These are phyloP conservation scores for Phyllosticta citrichinensis DNA, from an alignment of 2,329 filamentous ascomycete species.

Conservation along the genomic window DNA sequence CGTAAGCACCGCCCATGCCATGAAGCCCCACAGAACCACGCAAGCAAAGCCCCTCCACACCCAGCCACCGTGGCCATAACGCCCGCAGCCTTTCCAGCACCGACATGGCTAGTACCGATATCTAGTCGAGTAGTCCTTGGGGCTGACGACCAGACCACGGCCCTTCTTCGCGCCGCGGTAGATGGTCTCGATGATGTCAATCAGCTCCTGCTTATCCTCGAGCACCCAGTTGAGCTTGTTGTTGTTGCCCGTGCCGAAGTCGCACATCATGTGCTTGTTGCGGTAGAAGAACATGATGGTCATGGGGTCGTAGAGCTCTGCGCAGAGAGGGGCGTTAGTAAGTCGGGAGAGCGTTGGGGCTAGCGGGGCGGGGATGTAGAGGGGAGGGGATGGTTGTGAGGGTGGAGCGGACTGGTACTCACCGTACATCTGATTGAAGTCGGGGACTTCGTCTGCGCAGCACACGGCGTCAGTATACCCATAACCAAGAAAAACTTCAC, in stretches of 20 bases:
- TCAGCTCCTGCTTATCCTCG: conserved; percentile 96
- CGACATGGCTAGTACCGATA: conserved; percentile 48
- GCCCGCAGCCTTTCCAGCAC: background rate
- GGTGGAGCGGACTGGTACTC: conserved; percentile 42
- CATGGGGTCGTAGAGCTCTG: conserved; percentile 71
- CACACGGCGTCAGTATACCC: too few relatives aligned
- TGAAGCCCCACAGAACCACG: background rate
- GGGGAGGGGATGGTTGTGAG: conserved; percentile 46
- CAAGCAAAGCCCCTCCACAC: background rate
- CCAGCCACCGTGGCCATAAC: background rate
- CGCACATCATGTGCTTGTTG: conserved; percentile 98
- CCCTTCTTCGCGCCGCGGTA: conserved; percentile 99
- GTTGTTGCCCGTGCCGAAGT: conserved; percentile 97
- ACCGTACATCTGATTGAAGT: conserved; percentile 27
- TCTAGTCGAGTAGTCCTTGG: conserved; percentile 69
- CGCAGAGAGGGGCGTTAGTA: conserved; percentile 50
- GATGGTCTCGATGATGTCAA: conserved; percentile 96
- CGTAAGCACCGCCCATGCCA: background rate
- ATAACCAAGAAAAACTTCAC: too few relatives aligned
- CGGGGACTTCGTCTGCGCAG: conserved; percentile 39
- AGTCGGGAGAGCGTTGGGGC: too few relatives aligned
- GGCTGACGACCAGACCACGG: conserved; percentile 87
- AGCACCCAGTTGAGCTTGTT: conserved; percentile 96
- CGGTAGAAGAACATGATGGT: conserved; percentile 97
- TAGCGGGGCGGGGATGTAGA: conserved; percentile 65